Evolutionary conservation across 129 eudicot species (phyloP).

Genomic region (Flaveria linearis): DNA sequence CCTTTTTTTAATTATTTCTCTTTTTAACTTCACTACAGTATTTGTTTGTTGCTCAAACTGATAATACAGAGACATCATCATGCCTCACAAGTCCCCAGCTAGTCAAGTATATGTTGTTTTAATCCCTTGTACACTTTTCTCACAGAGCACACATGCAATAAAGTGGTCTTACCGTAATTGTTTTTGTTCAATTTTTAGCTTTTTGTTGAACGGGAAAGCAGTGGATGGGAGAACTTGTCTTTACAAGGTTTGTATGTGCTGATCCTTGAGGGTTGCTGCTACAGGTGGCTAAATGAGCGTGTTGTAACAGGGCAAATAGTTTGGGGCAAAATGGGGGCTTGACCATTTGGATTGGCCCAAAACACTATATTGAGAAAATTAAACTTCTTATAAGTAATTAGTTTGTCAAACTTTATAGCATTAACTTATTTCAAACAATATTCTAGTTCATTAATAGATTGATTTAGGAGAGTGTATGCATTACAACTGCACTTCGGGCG

Average conservation of each 20-base stretch:
- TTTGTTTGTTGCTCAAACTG: constrained; percentile 64
- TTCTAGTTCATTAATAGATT: not conserved
- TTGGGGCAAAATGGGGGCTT: not conserved
- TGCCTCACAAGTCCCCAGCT: constrained; percentile 69
- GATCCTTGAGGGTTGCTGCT: not conserved
- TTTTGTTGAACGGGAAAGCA: constrained; percentile 68
- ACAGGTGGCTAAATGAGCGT: constrained; percentile 9
- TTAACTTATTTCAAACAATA: not conserved
- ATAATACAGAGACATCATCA: constrained; percentile 70
- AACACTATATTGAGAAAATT: not conserved
- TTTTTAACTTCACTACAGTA: constrained; percentile 46
- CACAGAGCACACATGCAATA: not conserved
- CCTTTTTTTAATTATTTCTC: constrained; percentile 10
- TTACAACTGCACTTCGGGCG: not conserved
- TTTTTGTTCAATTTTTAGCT: constrained; percentile 39
- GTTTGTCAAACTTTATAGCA: not conserved
- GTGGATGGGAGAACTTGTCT: constrained; percentile 58
- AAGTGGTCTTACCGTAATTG: constrained; percentile 25
- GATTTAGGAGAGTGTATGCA: not conserved
- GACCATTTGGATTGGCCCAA: not conserved
- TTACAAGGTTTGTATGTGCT: constrained; percentile 48
- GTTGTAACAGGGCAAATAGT: not conserved
- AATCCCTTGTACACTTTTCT: constrained; percentile 6
- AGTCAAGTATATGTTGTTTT: constrained; percentile 36
- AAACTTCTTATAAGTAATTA: not conserved